A percentile compares a stretch with the other conserved stretches of the same genome.
Evolutionary conservation across 1,284 basidiomycete genomes (phyloP).

Genomic region (Ustilago tritici): DNA sequence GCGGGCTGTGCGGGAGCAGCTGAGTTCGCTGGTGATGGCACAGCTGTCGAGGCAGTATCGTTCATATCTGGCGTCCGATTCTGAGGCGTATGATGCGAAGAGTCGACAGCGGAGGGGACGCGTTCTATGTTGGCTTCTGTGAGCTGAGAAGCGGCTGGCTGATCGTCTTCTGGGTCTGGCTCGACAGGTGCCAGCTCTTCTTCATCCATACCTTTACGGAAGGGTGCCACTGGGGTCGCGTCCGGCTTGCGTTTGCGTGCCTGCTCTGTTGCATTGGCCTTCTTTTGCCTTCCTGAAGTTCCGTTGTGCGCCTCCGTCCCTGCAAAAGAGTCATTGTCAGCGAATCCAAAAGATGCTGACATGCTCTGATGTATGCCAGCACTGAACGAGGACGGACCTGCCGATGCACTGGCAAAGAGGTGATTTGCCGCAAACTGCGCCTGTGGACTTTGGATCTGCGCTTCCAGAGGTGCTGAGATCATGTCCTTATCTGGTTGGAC

Average conservation of each 20-base stretch:
- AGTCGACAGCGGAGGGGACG: constrained; percentile 1
- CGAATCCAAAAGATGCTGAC: constrained; percentile 22
- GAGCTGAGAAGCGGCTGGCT: constrained; percentile 18
- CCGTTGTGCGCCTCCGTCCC: constrained; percentile 10
- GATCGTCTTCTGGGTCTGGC: constrained; percentile 45
- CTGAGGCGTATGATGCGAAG: constrained; percentile 3
- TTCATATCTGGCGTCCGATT: constrained; percentile 6
- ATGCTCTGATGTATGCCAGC: constrained; percentile 20
- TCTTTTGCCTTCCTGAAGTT: background rate
- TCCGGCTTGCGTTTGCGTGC: constrained; percentile 29
- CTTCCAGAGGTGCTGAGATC: constrained; percentile 70
- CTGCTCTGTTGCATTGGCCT: background rate
- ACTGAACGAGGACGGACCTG: constrained; percentile 31
- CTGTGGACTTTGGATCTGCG: constrained; percentile 61
- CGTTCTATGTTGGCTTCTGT: constrained; percentile 3
- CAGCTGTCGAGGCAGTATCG: constrained; percentile 1
- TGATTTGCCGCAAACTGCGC: constrained; percentile 64
- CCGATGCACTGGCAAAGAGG: constrained; percentile 54
- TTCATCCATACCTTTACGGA: constrained; percentile 59
- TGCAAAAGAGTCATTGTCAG: constrained; percentile 15
- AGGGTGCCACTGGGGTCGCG: constrained; percentile 49
- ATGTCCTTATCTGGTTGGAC: constrained; percentile 54
- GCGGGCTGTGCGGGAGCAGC: constrained; percentile 1
- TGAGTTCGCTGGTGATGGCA: constrained; percentile 10
- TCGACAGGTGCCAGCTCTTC: constrained; percentile 42